Evolutionary conservation across 768 basidiomycete species (phyloP).

Genomic region (Phylloporus rhodoxanthus): DNA sequence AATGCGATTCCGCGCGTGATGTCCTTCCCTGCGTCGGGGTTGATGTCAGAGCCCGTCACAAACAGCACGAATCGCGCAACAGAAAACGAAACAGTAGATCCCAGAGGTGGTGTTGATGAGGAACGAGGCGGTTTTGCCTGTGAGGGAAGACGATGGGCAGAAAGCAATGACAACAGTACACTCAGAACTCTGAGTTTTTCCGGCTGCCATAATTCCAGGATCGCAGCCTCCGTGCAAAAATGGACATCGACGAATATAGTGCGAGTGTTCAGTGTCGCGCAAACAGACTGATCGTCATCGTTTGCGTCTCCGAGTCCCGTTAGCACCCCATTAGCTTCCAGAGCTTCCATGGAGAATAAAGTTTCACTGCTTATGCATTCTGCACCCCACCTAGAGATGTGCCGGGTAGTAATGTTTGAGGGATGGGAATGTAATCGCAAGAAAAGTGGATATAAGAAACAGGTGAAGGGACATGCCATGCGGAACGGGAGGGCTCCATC

Average conservation of each 20-base stretch:
- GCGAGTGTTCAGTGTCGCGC: slow-evolving; percentile 38
- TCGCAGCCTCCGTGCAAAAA: slow-evolving; percentile 51
- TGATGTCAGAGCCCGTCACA: slow-evolving; percentile 75
- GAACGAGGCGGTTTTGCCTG: slow-evolving; percentile 11
- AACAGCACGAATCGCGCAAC: slow-evolving; percentile 60
- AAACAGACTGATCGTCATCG: slow-evolving; percentile 36
- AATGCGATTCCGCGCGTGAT: slow-evolving; percentile 66
- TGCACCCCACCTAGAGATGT: slow-evolving; percentile 28
- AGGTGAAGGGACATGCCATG: slow-evolving; percentile 38
- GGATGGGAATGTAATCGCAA: slow-evolving; percentile 43
- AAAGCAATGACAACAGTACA: slow-evolving; percentile 41
- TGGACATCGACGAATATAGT: slow-evolving; percentile 44
- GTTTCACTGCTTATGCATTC: slow-evolving; percentile 43
- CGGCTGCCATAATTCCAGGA: slow-evolving; percentile 63
- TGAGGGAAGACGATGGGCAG: slow-evolving; percentile 13
- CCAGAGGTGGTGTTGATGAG: slow-evolving; percentile 43
- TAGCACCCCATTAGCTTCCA: slow-evolving; percentile 44
- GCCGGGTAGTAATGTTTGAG: slow-evolving; percentile 19
- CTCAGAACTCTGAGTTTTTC: slow-evolving; percentile 50
- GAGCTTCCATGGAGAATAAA: slow-evolving; percentile 51
- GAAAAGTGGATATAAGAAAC: slow-evolving; percentile 48
- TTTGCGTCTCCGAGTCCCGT: slow-evolving; percentile 46
- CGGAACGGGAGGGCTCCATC: slow-evolving; percentile 40
- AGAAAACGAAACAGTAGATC: slow-evolving; percentile 51
- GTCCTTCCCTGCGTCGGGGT: slow-evolving; percentile 59